phyloP scores from a whole-genome alignment of 768 basidiomycete genomes.

The Tremella mesenterica region DNA sequence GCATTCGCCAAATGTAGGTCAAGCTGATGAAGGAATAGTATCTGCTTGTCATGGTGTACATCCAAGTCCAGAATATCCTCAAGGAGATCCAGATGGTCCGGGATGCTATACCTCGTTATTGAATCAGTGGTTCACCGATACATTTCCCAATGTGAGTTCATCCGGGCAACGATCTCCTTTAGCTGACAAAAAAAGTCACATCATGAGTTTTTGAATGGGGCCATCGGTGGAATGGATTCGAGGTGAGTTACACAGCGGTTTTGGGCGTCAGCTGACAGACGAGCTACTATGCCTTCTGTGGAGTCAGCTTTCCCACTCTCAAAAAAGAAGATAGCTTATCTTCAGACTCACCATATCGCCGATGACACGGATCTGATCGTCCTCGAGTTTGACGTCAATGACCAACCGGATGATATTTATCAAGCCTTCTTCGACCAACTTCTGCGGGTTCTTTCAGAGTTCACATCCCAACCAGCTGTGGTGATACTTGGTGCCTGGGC shows the following conservation, averaged over 20 bases:
- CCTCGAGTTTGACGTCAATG: constrained; percentile 43
- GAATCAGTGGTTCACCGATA: constrained; percentile 29
- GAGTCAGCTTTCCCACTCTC: constrained; percentile 15
- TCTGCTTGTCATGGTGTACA: constrained; percentile 43
- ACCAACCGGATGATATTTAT: constrained; percentile 32
- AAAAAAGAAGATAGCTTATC: neutral
- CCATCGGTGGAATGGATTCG: constrained; percentile 43
- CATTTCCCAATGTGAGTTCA: constrained; percentile 31
- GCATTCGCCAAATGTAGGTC: neutral
- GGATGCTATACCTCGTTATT: constrained; percentile 39
- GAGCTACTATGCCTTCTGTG: constrained; percentile 43
- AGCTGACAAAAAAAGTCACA: constrained; percentile 4
- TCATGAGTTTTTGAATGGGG: constrained; percentile 38
- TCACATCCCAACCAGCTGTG: constrained; percentile 35
- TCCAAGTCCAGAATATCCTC: constrained; percentile 26
- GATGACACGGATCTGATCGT: constrained; percentile 38
- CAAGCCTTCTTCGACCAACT: constrained; percentile 37
- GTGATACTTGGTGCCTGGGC: constrained; percentile 40
- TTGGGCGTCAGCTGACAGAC: neutral
- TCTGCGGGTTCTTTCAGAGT: constrained; percentile 35
- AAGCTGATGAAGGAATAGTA: constrained; percentile 18
- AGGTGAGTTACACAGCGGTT: constrained; percentile 6
- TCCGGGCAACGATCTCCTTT: neutral
- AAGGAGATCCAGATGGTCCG: constrained; percentile 40
- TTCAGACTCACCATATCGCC: constrained; percentile 38